phyloP scores from a whole-genome alignment of 2,329 filamentous ascomycete species.

The Paraphaeosphaeria minitans region DNA sequence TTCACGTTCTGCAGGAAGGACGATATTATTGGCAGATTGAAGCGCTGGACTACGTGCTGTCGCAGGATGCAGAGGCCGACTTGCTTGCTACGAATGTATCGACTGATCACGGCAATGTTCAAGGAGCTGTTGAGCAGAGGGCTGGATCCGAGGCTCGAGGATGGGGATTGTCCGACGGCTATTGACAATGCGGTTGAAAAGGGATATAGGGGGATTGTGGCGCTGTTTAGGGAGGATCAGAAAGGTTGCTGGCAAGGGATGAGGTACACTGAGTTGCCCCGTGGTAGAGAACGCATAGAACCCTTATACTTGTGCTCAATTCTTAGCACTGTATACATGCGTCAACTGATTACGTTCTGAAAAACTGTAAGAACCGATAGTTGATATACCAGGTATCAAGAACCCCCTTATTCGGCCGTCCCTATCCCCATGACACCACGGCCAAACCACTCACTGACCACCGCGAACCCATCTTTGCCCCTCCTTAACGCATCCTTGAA shows the following conservation, averaged over 20 bases:
- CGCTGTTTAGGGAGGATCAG: not conserved
- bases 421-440: constrained; percentile 79
- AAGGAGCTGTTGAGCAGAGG: not conserved
- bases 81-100: too few species aligned
- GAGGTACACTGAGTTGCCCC: not conserved
- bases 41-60: too few species aligned
- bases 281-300: too few species aligned
- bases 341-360: too few species aligned
- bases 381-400: too few species aligned
- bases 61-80: too few species aligned
- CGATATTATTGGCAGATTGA: too few species aligned
- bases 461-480: constrained; percentile 84
- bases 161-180: not conserved
- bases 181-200: not conserved
- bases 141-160: not conserved
- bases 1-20: too few species aligned
- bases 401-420: constrained; percentile 19
- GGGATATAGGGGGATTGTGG: not conserved
- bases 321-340: too few species aligned
- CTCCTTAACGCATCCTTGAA: constrained; percentile 80
- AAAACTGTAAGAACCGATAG: too few species aligned
- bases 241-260: not conserved
- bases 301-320: too few species aligned
- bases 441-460: constrained; percentile 93
- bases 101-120: not conserved